Evolutionary conservation across 225 moss, liverwort and hornwort species (phyloP).

Genomic region (Ulota crispa): DNA sequence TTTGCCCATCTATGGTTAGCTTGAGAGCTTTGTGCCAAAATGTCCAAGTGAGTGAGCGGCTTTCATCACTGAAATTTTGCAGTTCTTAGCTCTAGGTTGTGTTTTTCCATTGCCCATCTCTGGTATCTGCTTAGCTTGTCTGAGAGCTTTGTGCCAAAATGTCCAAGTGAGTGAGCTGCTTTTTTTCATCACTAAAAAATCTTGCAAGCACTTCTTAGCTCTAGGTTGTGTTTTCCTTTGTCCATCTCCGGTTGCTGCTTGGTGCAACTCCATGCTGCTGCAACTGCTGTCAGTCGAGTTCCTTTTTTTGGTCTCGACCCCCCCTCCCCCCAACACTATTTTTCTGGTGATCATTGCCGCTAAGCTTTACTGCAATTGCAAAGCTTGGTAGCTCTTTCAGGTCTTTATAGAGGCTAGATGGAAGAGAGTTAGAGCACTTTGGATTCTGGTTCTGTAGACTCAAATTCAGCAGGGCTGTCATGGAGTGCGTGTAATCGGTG

Average conservation of each 20-base stretch:
- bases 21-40: slow-evolving; percentile 90
- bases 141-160: too few relatives aligned
- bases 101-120: too few relatives aligned
- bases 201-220: too few relatives aligned
- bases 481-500: neutral
- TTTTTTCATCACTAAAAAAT: too few relatives aligned
- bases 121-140: too few relatives aligned
- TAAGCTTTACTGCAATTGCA: neutral
- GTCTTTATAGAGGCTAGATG: slow-evolving; percentile 3
- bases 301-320: neutral
- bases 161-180: too few relatives aligned
- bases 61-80: too few relatives aligned
- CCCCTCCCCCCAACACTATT: neutral
- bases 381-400: neutral
- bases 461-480: slow-evolving; percentile 22
- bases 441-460: slow-evolving; percentile 9
- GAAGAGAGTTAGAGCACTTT: neutral
- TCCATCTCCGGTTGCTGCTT: neutral
- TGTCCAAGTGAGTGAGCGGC: slow-evolving; percentile 63
- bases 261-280: slow-evolving; percentile 16
- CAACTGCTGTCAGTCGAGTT: neutral
- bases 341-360: neutral
- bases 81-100: too few relatives aligned
- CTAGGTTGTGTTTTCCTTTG: neutral
- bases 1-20: slow-evolving; percentile 66